These are phyloP conservation scores for Nephromyces sp. DNA, from an alignment of 169 alveolate genomes.

Conservation along the genomic window DNA sequence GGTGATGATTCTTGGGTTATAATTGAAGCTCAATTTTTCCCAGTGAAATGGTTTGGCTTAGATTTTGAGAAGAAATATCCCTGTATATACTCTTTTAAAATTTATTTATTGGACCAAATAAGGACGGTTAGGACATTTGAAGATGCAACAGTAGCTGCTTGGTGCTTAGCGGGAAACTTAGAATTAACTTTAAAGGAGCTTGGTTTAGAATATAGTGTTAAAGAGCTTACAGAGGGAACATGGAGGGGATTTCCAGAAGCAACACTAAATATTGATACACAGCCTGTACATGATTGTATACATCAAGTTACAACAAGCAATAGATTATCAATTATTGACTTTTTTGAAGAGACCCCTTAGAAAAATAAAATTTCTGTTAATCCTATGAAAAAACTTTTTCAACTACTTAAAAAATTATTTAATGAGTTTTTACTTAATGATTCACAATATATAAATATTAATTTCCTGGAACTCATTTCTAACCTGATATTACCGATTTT, in stretches of 20 bases:
- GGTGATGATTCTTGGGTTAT: slow-evolving; percentile 7
- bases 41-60: slow-evolving; percentile 16
- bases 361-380: no score
- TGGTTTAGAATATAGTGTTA: slow-evolving; percentile 9
- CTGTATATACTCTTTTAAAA: not conserved
- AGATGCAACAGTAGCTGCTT: slow-evolving; percentile 13
- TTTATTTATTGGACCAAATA: not conserved
- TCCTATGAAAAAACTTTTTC: no score
- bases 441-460: no score
- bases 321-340: no score
- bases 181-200: slow-evolving; percentile 14
- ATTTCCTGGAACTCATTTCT: no score
- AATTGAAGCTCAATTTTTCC: slow-evolving; percentile 1
- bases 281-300: not conserved
- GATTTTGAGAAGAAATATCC: slow-evolving; percentile 3
- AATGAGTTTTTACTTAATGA: no score
- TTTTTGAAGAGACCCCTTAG: no score
- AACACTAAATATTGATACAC: not conserved
- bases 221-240: not conserved
- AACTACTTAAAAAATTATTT: no score
- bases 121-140: not conserved
- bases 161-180: slow-evolving; percentile 24
- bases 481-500: no score
- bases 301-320: no score
- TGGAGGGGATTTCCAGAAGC: slow-evolving; percentile 22